Evolutionary conservation across 257 asterid genomes (phyloP), one percentile per base, ranked within the genome.

Genomic region (Solanum habrochaites): DNA sequence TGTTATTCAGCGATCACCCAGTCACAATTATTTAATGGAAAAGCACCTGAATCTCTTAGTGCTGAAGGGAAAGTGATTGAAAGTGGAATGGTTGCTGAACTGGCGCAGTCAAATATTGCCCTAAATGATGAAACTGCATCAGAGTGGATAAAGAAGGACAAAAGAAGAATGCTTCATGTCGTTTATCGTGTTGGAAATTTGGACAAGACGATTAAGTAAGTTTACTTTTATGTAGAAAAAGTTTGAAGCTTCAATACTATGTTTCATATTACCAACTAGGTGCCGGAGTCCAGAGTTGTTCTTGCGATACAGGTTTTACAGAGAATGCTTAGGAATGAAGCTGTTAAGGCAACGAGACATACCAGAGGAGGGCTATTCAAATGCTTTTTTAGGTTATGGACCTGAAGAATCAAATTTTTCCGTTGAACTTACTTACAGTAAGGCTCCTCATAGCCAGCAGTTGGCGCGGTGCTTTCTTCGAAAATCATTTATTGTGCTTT

Each of bases 321-420:
- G 89, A 18, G 95, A 88, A 86, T 91, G 91, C 91, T 89, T 92
- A 83, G 93, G 92, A 14, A 92, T 92, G 94, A 92, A 91, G 87
- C 87, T 91, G 82, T 91, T 92, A 90, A 92, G 94, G 81, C 56
- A 69, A 78, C 92, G 94, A 49, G 94, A 91, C 85, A 89, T 90
- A 40, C 92, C 93, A 7, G 92, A 91, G 87, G 93, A 92, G 13
- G 86, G 88, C 71, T 91, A 91, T 89, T 87, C 93, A 18, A 92
- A 91, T 92, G 92, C 92, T 45, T 92, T 92, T 89, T 88, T 92
- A 82, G 92, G 93, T 85, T 92, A 88, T 88, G 93, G 94, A 29
- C 88, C 93, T 45, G 94, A 92, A 87, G 92, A 88, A 15, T 87
- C 92, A 77, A 83, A 91, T 88, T 92, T 91, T 74, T 83, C 92